Evolutionary conservation across 345 rosid species (phyloP).

Genomic region (Geranium brycei): DNA sequence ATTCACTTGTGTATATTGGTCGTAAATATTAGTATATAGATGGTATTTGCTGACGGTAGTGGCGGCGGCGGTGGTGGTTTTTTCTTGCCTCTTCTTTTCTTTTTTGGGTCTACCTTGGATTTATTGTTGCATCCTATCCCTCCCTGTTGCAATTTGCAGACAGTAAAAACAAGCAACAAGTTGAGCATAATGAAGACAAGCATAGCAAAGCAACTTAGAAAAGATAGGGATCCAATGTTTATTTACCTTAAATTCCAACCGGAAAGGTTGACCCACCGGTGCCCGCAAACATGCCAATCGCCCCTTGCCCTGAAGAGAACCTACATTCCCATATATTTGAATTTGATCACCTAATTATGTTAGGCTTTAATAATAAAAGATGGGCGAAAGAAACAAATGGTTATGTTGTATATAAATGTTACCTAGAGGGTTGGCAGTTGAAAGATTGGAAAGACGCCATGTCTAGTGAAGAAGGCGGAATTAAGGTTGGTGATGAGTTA

Average conservation of each 20-base stretch:
- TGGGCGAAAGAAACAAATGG: background rate
- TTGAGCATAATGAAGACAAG: too few relatives aligned
- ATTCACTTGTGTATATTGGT: too few relatives aligned
- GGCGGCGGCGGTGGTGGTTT: too few relatives aligned
- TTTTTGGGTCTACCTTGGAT: too few relatives aligned
- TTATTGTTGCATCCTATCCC: too few relatives aligned
- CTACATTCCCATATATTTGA: slow-evolving; percentile 12
- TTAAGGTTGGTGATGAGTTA: slow-evolving; percentile 20
- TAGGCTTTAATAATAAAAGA: background rate
- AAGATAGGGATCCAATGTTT: too few relatives aligned
- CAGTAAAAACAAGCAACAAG: too few relatives aligned
- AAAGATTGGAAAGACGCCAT: slow-evolving; percentile 49
- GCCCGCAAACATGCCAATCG: slow-evolving; percentile 53
- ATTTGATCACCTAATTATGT: background rate
- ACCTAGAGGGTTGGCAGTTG: slow-evolving; percentile 81
- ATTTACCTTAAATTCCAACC: slow-evolving; percentile 53
- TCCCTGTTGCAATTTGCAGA: too few relatives aligned
- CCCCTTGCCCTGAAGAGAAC: slow-evolving; percentile 52
- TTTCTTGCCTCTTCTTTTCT: too few relatives aligned
- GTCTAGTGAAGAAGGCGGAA: slow-evolving; percentile 32
- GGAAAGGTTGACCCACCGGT: slow-evolving; percentile 78
- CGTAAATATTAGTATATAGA: too few relatives aligned
- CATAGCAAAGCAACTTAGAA: too few relatives aligned
- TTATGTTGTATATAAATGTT: background rate
- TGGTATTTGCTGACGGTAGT: too few relatives aligned